Evolutionary conservation across 2,329 filamentous ascomycete species (phyloP).

Genomic region (Calonectria montana): DNA sequence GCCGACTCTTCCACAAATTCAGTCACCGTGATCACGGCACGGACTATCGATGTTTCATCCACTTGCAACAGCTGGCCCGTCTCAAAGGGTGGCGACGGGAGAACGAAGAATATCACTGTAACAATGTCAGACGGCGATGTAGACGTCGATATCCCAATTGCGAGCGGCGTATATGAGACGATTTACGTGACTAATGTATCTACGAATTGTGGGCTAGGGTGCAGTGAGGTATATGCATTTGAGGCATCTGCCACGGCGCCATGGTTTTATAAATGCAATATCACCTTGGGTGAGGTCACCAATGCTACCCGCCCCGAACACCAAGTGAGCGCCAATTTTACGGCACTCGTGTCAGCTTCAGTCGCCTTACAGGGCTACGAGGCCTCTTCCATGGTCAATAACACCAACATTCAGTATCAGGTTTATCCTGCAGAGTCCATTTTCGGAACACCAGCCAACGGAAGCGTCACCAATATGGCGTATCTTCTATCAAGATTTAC

Average conservation of each 20-base stretch:
- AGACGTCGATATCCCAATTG: constrained; percentile 24
- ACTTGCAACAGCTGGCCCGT: constrained; percentile 35
- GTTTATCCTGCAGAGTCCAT: constrained; percentile 55
- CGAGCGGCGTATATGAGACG: constrained; percentile 31
- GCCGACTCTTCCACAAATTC: constrained; percentile 21
- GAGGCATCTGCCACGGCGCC: constrained; percentile 30
- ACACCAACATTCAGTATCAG: constrained; percentile 36
- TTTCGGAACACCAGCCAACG: constrained; percentile 49
- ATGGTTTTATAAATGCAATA: constrained; percentile 41
- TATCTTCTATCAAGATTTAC: constrained; percentile 50
- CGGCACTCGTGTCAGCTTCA: constrained; percentile 28
- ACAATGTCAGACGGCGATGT: neutral
- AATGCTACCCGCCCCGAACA: constrained; percentile 32
- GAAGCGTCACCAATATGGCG: constrained; percentile 49
- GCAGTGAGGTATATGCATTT: constrained; percentile 37
- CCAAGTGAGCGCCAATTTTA: constrained; percentile 32
- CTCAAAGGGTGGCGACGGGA: constrained; percentile 29
- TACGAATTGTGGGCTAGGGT: constrained; percentile 23
- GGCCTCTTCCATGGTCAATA: constrained; percentile 28
- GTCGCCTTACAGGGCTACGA: constrained; percentile 40
- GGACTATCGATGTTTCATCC: constrained; percentile 25
- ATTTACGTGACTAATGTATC: constrained; percentile 35
- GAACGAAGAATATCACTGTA: constrained; percentile 28
- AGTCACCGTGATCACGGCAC: constrained; percentile 29
- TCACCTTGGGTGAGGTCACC: constrained; percentile 29